These are phyloP conservation scores for Pezicula rhizophila DNA, from an alignment of 2,329 filamentous ascomycete species.

Conservation along the genomic window DNA sequence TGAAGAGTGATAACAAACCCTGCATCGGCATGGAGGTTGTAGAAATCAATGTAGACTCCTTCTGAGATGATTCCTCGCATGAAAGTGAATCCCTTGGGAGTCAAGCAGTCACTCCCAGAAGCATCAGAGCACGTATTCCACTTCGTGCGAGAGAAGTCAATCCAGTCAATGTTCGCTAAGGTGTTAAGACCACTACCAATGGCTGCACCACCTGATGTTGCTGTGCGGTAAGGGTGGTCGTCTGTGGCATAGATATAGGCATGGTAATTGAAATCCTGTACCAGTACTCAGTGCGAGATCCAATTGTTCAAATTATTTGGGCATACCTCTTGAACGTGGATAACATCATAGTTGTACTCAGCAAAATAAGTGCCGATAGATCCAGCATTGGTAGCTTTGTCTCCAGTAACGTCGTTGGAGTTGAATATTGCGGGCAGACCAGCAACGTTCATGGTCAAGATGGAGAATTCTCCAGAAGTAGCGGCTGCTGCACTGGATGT, in stretches of 20 bases:
- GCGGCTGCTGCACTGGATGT: constrained; percentile 15
- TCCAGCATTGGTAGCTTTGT: constrained; percentile 52
- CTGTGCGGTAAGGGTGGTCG: constrained; percentile 52
- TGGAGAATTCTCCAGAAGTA: constrained; percentile 39
- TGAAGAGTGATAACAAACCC: constrained; percentile 31
- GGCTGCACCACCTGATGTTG: constrained; percentile 58
- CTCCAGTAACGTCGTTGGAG: constrained; percentile 53
- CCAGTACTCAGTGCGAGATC: background rate
- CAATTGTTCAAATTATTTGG: background rate
- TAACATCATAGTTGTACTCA: constrained; percentile 52
- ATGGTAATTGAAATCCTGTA: constrained; percentile 59
- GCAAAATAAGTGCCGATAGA: constrained; percentile 51
- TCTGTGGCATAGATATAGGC: constrained; percentile 55
- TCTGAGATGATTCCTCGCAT: constrained; percentile 51
- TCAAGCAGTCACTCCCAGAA: constrained; percentile 54
- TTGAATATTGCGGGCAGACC: constrained; percentile 52
- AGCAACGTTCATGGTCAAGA: constrained; percentile 54
- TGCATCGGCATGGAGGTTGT: constrained; percentile 64
- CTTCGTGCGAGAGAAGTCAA: constrained; percentile 48
- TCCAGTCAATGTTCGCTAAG: constrained; percentile 51
- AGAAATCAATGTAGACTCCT: constrained; percentile 54
- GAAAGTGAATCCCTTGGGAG: constrained; percentile 64
- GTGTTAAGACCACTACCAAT: constrained; percentile 62
- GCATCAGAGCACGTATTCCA: constrained; percentile 54
- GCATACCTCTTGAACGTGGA: constrained; percentile 56